Base-by-base conservation (phyloP, 129 eudicot genomes). In the Flaveria bidentis region DNA sequence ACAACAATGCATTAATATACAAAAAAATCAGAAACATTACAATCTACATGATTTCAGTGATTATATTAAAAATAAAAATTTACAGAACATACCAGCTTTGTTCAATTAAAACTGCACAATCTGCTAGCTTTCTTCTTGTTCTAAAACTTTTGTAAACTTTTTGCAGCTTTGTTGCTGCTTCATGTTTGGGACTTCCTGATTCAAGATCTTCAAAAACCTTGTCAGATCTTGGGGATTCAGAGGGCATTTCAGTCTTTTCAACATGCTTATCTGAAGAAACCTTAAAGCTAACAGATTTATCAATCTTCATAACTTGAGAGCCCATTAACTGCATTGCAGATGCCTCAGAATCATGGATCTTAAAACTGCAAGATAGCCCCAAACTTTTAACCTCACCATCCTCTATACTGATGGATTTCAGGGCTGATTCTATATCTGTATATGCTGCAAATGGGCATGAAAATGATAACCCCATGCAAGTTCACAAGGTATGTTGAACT, bases 131-230 rank as follows among this genome's bases (percentile, higher is more conserved):
- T 85, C 99, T 73, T 83, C 99, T 78, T 11, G 99, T 95, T 55
- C 99, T 80, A 67, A 91, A 95, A 84, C 99, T 95, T 69, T 95
- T 95, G 76, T 95, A 95, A 62, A 95, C 99, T 67, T 95, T 95
- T 81, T 95, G 99, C 79, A 95, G 79, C 89, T 87, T 95, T 45
- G 88, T 73, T 16, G 99, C 99, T 23, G 99, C 99, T 76, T 91
- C 92, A 60, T 94, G 88, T 76, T 89, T 91, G 26, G 98, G 98
- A 73, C 80, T 89, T 67, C 80, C 84, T 8, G 80, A 69, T 20
- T 82, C 82, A 65, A 79, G 66, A 77, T 74, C 28, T 15, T 60
- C 78, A 6, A n/a, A 45, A 69, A 23, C 58, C 65, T 73, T 77
- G 30, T 72, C 86, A 30, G 82, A 82, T 82, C 80, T 80, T 77